Evolutionary conservation across 2,329 filamentous ascomycete species (phyloP), one percentile per base, ranked within the genome.

Genomic region (Ceratocystis albifundus): DNA sequence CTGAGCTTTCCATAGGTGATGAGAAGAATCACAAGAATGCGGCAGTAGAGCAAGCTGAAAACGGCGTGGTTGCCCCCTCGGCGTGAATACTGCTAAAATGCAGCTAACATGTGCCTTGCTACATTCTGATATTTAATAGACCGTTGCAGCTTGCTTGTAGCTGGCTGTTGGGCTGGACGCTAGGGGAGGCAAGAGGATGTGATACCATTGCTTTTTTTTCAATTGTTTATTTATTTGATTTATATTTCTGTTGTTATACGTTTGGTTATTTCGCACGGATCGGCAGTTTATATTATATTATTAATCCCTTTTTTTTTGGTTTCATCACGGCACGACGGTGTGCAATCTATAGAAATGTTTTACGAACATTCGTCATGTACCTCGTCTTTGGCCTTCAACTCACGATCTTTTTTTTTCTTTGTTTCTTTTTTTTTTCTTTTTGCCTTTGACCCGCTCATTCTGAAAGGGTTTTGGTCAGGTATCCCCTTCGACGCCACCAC

Each of bases 401-500:
- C 8, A 57, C 6, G 3, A 5, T 2, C 12, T 25, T 32, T 4
- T 59, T 36, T 59, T 25, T 10, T 32, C n/a, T 8, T 36, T 3
- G n/a, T n/a, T n/a, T n/a, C n/a, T n/a, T n/a, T n/a, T n/a, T n/a
- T n/a, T n/a, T 12, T 22, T 32, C 17, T 59, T 32, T 59, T 25
- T 7, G n/a, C 22, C 53, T 36, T 12, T 15, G 2, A n/a, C 20
- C 15, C n/a, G 36, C 15, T 53, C 32, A 65, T 41, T 62, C 25
- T 10, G 66, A 32, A 17, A 36, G 32, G 62, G 62, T 59, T 20
- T 57, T 36, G 12, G 12, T 17, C 65, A 25, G 5, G 67, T 72
- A 80, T 25, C 82, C 84, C 73, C 84, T 85, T 72, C 87, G 82
- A 75, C 82, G 85, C 72, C 93, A 83, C 93, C 94, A 97, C 72